These are phyloP conservation scores for Pseudozyma thailandica DNA, from an alignment of 1,284 basidiomycete species.

Conservation along the genomic window DNA sequence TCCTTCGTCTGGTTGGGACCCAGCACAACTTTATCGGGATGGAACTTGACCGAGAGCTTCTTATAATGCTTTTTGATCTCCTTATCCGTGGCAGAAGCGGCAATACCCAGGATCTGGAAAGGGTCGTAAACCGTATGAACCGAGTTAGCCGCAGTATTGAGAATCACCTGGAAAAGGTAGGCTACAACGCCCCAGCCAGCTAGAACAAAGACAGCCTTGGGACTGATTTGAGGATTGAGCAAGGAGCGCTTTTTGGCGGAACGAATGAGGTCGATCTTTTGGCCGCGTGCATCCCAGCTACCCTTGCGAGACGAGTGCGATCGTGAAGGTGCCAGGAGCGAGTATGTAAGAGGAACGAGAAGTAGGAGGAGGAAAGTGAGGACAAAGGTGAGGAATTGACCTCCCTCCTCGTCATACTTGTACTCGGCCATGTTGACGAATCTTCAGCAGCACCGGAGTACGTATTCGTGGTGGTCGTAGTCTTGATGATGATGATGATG, in stretches of 20 bases:
- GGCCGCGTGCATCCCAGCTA: slow-evolving; percentile 61
- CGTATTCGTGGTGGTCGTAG: background rate
- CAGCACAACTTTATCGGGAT: slow-evolving; percentile 94
- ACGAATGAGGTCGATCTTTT: slow-evolving; percentile 56
- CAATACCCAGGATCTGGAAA: slow-evolving; percentile 90
- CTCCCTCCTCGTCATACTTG: slow-evolving; percentile 68
- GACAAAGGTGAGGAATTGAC: slow-evolving; percentile 66
- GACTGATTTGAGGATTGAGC: slow-evolving; percentile 55
- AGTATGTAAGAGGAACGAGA: slow-evolving; percentile 65
- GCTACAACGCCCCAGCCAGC: slow-evolving; percentile 81
- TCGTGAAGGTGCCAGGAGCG: slow-evolving; percentile 40
- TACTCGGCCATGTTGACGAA: slow-evolving; percentile 61
- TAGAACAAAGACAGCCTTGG: slow-evolving; percentile 69
- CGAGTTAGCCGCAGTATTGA: slow-evolving; percentile 72
- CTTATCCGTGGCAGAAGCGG: slow-evolving; percentile 82
- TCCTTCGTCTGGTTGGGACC: slow-evolving; percentile 85
- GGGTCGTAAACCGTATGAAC: slow-evolving; percentile 78
- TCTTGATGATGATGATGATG: slow-evolving; percentile 6
- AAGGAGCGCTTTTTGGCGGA: slow-evolving; percentile 39
- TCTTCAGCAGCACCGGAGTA: too few relatives aligned
- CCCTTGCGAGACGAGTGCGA: slow-evolving; percentile 36
- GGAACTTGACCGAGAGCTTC: slow-evolving; percentile 75
- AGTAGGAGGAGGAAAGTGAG: slow-evolving; percentile 64
- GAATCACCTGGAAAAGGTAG: slow-evolving; percentile 75
- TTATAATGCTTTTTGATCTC: slow-evolving; percentile 97